Evolutionary conservation across 768 basidiomycete species (phyloP), one percentile per base, ranked within the genome.

Genomic region (Tricholoma furcatifolium): DNA sequence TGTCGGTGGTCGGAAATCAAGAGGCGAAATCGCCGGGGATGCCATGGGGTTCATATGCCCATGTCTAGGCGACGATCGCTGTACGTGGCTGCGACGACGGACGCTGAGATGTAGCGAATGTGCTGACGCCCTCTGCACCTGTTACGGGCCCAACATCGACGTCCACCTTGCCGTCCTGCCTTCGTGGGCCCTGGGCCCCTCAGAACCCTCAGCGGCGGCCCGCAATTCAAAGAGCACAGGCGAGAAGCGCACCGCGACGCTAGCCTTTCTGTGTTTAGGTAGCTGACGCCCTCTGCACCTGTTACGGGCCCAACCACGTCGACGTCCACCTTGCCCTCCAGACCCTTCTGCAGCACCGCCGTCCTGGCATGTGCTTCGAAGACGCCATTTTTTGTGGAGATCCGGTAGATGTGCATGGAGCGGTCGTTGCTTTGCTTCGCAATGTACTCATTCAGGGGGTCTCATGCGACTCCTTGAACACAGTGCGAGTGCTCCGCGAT

Each of bases 401-500:
- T 84, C 56, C 82, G 81, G 70, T 98, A 93, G 60, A 99, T 85
- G 66, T 98, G 93, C 83, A 98, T 96, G 18, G 93, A 89, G 42
- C 96, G 81, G 70, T 99, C 97, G 63, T 88, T 92, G 68, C 91
- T 93, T 66, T 99, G 97, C 0, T 97, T 98, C 3, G 97, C 95
- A 55, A 99, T 91, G 65, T 90, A 98, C 68, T 97, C 93, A 67
- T 96, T 94, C 61, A 97, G 71, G 1, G 97, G 97, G 60, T 99
- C 97, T 97, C 97, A 99, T 0, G 96, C 92, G 24, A 98, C 97
- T 8, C 97, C 97, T 74, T 99, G 97, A 0, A 99, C 97, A 65
- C 91, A 98, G 69, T 98, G 96, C 31, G 81, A 84, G 69, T 99
- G 97, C 63, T 98, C 96, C 1, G 91, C 88, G 55, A 95, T 88